A percentile compares a stretch with the other conserved stretches of the same genome.
phyloP scores from a whole-genome alignment of 805 yeast species.

The Saccharomycopsis fodiens region DNA sequence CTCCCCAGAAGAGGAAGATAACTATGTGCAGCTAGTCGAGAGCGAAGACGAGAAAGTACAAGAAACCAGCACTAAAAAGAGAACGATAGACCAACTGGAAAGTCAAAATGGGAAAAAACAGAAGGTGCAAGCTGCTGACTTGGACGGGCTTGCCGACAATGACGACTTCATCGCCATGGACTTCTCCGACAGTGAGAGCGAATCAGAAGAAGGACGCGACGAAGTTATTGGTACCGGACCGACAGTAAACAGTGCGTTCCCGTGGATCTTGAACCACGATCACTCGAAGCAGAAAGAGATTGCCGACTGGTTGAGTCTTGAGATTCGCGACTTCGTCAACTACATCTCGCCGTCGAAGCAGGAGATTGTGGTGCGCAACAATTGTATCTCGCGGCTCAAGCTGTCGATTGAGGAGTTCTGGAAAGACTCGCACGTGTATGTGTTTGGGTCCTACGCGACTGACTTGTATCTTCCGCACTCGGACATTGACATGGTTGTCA shows the following conservation, averaged over 20 bases:
- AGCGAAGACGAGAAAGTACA: background rate
- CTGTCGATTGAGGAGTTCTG: constrained; percentile 48
- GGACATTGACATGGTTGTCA: constrained; percentile 88
- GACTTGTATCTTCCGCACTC: constrained; percentile 91
- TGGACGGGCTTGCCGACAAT: constrained; percentile 30
- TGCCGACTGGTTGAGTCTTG: constrained; percentile 80
- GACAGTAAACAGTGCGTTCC: constrained; percentile 26
- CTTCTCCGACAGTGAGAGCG: constrained; percentile 26
- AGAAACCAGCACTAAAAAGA: background rate
- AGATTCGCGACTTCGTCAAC: constrained; percentile 74
- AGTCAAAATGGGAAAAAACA: background rate
- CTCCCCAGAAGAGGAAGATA: too few relatives aligned
- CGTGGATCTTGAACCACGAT: constrained; percentile 76
- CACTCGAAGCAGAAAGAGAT: constrained; percentile 71
- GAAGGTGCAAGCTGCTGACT: too few relatives aligned
- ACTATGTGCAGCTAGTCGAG: too few relatives aligned
- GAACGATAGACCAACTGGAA: background rate
- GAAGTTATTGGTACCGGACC: constrained; percentile 22
- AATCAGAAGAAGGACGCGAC: constrained; percentile 24
- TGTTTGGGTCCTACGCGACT: constrained; percentile 92
- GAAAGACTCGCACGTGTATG: constrained; percentile 73
- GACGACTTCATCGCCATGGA: constrained; percentile 36
- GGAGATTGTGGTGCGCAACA: constrained; percentile 63
- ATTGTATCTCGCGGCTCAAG: constrained; percentile 54
- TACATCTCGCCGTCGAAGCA: constrained; percentile 78